Percentiles rank a stretch among this genome's conserved stretches.
These are phyloP conservation scores for Tetragonia tetragonoides DNA, from an alignment of 148 eudicot species.

Conservation along the genomic window DNA sequence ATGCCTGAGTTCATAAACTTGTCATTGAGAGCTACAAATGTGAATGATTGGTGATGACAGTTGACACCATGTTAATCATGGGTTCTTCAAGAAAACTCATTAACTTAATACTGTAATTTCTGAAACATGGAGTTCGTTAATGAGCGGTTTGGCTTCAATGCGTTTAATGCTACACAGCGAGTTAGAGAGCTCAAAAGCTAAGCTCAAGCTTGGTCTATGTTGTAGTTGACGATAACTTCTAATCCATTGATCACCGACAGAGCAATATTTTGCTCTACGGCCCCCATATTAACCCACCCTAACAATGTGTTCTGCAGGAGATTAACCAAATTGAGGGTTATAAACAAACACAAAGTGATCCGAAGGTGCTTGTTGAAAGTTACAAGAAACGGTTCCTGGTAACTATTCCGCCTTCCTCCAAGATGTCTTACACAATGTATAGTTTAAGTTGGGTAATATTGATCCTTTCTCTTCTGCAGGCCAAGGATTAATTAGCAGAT, in stretches of 20 bases:
- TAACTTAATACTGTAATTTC: not conserved
- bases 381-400: not conserved
- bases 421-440: too few species aligned
- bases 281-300: not conserved
- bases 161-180: not conserved
- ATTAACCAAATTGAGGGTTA: not conserved
- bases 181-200: not conserved
- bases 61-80: not conserved
- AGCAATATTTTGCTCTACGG: not conserved
- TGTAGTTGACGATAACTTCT: not conserved
- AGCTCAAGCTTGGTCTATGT: not conserved
- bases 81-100: too few species aligned
- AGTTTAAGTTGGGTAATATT: not conserved
- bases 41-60: not conserved
- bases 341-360: not conserved
- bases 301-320: slow-evolving; percentile 5
- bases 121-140: not conserved
- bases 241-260: not conserved
- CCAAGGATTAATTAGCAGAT: slow-evolving; percentile 3
- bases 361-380: not conserved
- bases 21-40: not conserved
- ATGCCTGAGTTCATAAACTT: not conserved
- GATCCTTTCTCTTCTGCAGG: slow-evolving; percentile 3
- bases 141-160: not conserved
- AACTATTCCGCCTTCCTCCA: too few species aligned